Conservation (phyloP, 1,284 basidiomycete genomes). For the Ceratobasidium papillatum region DNA sequence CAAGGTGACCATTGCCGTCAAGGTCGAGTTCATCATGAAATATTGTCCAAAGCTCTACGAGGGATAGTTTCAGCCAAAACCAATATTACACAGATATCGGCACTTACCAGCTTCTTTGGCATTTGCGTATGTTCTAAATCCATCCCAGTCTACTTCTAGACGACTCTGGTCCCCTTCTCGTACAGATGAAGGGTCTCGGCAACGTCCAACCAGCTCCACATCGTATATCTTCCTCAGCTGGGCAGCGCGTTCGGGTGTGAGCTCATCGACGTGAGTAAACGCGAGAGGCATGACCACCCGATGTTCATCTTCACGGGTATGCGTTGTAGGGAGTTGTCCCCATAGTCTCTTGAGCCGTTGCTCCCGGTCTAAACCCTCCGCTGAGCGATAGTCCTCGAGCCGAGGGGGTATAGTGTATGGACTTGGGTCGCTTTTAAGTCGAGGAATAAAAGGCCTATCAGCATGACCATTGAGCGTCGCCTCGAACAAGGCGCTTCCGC, state of each 20-base stretch:
- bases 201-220: constrained; percentile 74
- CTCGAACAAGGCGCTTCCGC: constrained; percentile 40
- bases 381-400: constrained; percentile 68
- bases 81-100: constrained; percentile 32
- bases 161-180: constrained; percentile 48
- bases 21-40: constrained; percentile 89
- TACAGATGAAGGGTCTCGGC: constrained; percentile 59
- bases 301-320: constrained; percentile 50
- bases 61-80: constrained; percentile 50
- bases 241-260: constrained; percentile 74
- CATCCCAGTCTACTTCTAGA: constrained; percentile 71
- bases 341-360: constrained; percentile 67
- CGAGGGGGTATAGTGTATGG: constrained; percentile 20
- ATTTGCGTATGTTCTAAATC: constrained; percentile 80
- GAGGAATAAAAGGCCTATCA: constrained; percentile 40
- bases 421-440: constrained; percentile 28
- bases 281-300: constrained; percentile 46
- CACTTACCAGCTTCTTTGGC: constrained; percentile 74
- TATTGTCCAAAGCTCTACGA: constrained; percentile 83
- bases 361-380: constrained; percentile 70
- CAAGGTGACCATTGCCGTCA: constrained; percentile 84
- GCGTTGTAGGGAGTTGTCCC: constrained; percentile 60
- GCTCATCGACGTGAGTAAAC: constrained; percentile 51
- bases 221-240: constrained; percentile 77
- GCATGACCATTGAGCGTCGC: constrained; percentile 37